A percentile compares a stretch with the other conserved stretches of the same genome.
These are phyloP conservation scores for Atractiella rhizophila DNA, from an alignment of 768 basidiomycete genomes.

Conservation along the genomic window DNA sequence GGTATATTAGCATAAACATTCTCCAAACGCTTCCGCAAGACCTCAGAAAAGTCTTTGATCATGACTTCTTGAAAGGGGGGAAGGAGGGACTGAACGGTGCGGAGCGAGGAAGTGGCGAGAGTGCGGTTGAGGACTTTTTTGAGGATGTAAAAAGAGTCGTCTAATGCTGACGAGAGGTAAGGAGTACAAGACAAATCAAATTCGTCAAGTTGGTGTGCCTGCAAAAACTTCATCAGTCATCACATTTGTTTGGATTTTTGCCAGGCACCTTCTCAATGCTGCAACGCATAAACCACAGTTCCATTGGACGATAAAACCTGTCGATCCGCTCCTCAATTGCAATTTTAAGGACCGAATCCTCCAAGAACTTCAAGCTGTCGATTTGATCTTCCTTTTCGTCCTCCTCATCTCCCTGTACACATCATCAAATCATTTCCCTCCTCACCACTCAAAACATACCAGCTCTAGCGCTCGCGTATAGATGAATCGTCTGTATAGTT, in stretches of 20 bases:
- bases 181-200: constrained; percentile 39
- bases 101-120: constrained; percentile 37
- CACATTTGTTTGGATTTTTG: neutral
- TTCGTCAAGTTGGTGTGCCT: constrained; percentile 72
- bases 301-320: constrained; percentile 63
- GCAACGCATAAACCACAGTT: constrained; percentile 67
- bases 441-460: too few relatives aligned
- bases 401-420: neutral
- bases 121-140: constrained; percentile 57
- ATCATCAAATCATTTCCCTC: too few relatives aligned
- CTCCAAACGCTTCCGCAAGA: constrained; percentile 64
- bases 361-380: constrained; percentile 8
- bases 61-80: constrained; percentile 30
- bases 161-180: constrained; percentile 28
- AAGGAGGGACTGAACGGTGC: constrained; percentile 36
- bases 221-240: neutral
- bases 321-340: constrained; percentile 26
- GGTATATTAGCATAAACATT: constrained; percentile 36
- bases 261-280: constrained; percentile 57
- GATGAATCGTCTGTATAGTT: constrained; percentile 65
- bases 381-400: neutral
- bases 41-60: constrained; percentile 54
- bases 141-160: constrained; percentile 88
- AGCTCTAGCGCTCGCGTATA: constrained; percentile 42
- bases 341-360: constrained; percentile 5